A percentile compares a stretch with the other conserved stretches of the same genome.
phyloP scores from a whole-genome alignment of 2,329 filamentous ascomycete genomes.

The Berkeleyomyces basicola region DNA sequence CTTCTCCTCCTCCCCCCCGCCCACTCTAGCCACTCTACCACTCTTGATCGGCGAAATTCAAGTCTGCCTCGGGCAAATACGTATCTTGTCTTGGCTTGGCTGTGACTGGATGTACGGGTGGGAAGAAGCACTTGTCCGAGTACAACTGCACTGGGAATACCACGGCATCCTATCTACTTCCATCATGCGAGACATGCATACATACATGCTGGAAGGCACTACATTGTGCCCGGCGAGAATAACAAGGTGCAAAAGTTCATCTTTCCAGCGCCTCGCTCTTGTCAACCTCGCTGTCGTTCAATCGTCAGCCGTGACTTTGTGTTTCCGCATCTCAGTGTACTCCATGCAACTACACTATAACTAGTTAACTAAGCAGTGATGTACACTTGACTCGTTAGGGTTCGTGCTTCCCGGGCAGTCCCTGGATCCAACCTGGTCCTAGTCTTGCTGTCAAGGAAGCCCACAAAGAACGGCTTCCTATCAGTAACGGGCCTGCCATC shows the following conservation, averaged over 20 bases:
- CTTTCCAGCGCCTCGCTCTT: no score
- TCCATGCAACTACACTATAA: no score
- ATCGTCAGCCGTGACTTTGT: no score
- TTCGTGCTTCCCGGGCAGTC: background rate
- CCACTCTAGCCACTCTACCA: no score
- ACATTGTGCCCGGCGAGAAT: no score
- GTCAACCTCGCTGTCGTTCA: no score
- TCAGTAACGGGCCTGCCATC: background rate
- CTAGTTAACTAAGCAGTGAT: background rate
- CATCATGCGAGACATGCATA: background rate
- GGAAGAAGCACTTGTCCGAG: background rate
- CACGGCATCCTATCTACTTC: background rate
- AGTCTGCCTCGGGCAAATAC: background rate
- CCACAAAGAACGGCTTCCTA: background rate
- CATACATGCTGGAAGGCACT: no score
- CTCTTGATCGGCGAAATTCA: background rate
- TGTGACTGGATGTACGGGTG: background rate
- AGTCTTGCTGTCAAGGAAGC: background rate
- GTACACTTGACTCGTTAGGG: background rate
- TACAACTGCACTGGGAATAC: background rate
- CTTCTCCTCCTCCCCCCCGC: background rate
- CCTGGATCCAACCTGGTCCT: background rate
- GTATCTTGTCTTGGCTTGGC: background rate
- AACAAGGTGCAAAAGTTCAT: no score
- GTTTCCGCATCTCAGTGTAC: no score